Conservation (phyloP, 1,139 yeast species). For the Magnusiomyces tetraspermus region DNA sequence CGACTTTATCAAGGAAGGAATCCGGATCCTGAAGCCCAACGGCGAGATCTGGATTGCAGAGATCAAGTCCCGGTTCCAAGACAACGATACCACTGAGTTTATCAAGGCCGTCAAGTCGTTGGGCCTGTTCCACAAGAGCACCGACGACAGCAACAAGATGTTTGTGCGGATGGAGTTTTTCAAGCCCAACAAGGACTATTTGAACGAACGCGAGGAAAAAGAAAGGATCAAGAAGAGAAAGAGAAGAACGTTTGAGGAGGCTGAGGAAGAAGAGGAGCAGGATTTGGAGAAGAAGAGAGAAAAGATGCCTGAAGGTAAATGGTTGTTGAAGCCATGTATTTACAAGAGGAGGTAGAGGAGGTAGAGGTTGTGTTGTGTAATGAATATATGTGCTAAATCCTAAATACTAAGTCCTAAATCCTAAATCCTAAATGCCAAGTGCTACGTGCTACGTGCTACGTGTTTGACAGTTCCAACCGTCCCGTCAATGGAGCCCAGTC, state of each 20-base stretch:
- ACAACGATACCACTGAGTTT: slow-evolving; percentile 51
- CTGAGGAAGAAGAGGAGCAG: slow-evolving; percentile 59
- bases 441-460: too few species aligned
- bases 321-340: slow-evolving; percentile 91
- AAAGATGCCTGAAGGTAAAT: slow-evolving; percentile 65
- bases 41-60: slow-evolving; percentile 98
- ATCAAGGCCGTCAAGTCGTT: slow-evolving; percentile 62
- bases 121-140: slow-evolving; percentile 81
- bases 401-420: too few species aligned
- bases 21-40: slow-evolving; percentile 73
- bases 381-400: too few species aligned
- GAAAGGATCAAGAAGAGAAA: slow-evolving; percentile 32
- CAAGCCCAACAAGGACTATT: slow-evolving; percentile 60
- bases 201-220: slow-evolving; percentile 56
- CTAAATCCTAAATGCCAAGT: too few species aligned
- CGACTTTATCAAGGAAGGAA: slow-evolving; percentile 84
- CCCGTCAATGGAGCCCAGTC: slow-evolving; percentile 50
- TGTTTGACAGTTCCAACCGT: slow-evolving; percentile 41
- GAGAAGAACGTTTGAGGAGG: slow-evolving; percentile 45
- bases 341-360: too few species aligned
- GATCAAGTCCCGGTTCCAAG: slow-evolving; percentile 83
- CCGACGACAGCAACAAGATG: slow-evolving; percentile 87
- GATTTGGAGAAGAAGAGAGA: slow-evolving; percentile 46
- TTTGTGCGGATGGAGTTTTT: slow-evolving; percentile 89
- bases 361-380: too few species aligned